These are phyloP conservation scores for Wickerhamomyces queroliae DNA, from an alignment of 805 yeast genomes.

Conservation along the genomic window DNA sequence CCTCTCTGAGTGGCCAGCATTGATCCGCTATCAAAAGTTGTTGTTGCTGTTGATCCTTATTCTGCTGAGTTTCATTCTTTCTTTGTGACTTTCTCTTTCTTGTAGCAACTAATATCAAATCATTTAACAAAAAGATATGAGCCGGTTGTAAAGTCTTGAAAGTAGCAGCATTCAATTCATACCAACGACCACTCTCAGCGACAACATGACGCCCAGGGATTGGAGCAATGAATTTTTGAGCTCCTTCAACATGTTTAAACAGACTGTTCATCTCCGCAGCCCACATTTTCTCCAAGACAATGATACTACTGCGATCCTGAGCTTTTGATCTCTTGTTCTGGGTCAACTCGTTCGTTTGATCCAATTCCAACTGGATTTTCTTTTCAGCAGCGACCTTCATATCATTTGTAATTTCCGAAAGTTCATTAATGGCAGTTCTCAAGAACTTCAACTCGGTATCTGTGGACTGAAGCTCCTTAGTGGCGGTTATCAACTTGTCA, in stretches of 20 bases:
- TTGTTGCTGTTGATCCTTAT: no score
- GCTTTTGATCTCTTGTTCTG: no score
- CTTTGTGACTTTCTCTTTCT: slow-evolving; percentile 34
- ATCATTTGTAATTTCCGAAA: slow-evolving; percentile 53
- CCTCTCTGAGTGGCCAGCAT: slow-evolving; percentile 71
- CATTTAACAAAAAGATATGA: slow-evolving; percentile 74
- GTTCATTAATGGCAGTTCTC: slow-evolving; percentile 51
- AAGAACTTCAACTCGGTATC: slow-evolving; percentile 67
- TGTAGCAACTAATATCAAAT: slow-evolving; percentile 68
- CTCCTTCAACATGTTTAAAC: slow-evolving; percentile 86
- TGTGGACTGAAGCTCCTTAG: slow-evolving; percentile 56
- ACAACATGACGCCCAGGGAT: slow-evolving; percentile 76
- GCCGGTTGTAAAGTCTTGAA: slow-evolving; percentile 74
- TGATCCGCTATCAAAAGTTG: slow-evolving; percentile 58
- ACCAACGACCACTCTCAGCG: slow-evolving; percentile 80
- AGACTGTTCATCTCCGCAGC: slow-evolving; percentile 61
- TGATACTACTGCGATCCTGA: slow-evolving; percentile 65
- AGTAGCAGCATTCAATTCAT: slow-evolving; percentile 78
- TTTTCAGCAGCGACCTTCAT: slow-evolving; percentile 59
- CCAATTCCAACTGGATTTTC: slow-evolving; percentile 41
- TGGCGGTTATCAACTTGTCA: slow-evolving; percentile 52
- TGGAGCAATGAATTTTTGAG: slow-evolving; percentile 71
- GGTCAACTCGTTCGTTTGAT: no score
- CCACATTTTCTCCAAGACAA: slow-evolving; percentile 79
- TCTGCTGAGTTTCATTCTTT: no score